Evolutionary conservation across 1,139 yeast species (phyloP).

Genomic region (Suhomyces maxii): DNA sequence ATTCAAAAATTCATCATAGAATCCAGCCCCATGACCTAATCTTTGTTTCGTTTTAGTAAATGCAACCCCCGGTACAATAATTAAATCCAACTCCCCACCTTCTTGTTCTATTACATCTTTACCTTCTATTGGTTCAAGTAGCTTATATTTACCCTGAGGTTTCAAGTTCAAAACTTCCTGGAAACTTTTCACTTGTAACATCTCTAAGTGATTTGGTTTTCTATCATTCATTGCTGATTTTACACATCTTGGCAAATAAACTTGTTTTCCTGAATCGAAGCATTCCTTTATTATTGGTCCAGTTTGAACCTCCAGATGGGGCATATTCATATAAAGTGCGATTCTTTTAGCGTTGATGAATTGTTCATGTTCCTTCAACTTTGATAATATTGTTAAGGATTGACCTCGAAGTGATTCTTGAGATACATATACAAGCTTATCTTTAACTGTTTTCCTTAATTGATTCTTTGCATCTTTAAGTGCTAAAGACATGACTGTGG

Average conservation of each 20-base stretch:
- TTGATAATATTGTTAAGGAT: constrained; percentile 22
- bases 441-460: constrained; percentile 12
- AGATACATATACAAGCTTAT: constrained; percentile 6
- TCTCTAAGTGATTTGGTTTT: constrained; percentile 53
- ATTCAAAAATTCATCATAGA: constrained; percentile 75
- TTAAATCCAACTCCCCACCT: constrained; percentile 57
- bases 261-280: constrained; percentile 42
- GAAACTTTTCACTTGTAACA: constrained; percentile 49
- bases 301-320: constrained; percentile 61
- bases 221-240: constrained; percentile 18
- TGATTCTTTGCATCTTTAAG: constrained; percentile 12
- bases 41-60: constrained; percentile 58
- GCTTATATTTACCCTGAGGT: constrained; percentile 69
- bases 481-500: constrained; percentile 1
- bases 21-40: constrained; percentile 93
- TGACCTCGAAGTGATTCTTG: constrained; percentile 11
- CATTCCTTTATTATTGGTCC: constrained; percentile 48
- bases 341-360: constrained; percentile 48
- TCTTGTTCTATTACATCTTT: constrained; percentile 31
- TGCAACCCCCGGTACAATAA: constrained; percentile 86
- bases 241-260: constrained; percentile 55
- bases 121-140: constrained; percentile 64
- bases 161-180: constrained; percentile 45
- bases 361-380: constrained; percentile 32
- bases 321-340: constrained; percentile 71